These are phyloP conservation scores for Huntiella moniliformis DNA, from an alignment of 2,329 filamentous ascomycete species.

Conservation along the genomic window DNA sequence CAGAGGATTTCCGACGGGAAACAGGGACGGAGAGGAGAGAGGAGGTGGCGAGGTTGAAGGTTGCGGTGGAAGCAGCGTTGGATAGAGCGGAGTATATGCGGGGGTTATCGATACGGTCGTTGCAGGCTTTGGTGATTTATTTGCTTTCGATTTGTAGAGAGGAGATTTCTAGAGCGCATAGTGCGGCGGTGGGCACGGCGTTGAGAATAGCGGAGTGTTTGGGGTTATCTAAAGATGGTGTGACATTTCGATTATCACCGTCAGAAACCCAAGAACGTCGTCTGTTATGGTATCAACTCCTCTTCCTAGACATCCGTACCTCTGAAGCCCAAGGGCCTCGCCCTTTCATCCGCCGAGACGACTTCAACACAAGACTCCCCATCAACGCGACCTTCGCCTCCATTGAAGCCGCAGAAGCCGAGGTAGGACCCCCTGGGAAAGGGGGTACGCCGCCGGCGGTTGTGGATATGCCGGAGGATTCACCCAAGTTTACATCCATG, in stretches of 20 bases:
- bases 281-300: constrained; percentile 60
- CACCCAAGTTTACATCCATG: constrained; percentile 34
- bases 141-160: constrained; percentile 54
- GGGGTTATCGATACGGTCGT: constrained; percentile 47
- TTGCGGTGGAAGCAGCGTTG: constrained; percentile 48
- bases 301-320: constrained; percentile 56
- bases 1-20: constrained; percentile 23
- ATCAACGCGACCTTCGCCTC: constrained; percentile 33
- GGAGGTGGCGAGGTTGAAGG: constrained; percentile 43
- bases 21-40: constrained; percentile 18
- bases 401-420: neutral
- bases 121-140: constrained; percentile 64
- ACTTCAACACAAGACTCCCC: constrained; percentile 57
- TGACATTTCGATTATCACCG: constrained; percentile 43
- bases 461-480: neutral
- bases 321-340: constrained; percentile 57
- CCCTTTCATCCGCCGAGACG: constrained; percentile 51
- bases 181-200: constrained; percentile 50
- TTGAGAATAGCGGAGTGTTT: constrained; percentile 61
- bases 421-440: neutral
- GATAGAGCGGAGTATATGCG: constrained; percentile 51
- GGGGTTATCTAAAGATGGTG: constrained; percentile 54
- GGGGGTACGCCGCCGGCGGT: neutral
- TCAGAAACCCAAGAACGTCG: constrained; percentile 54
- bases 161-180: constrained; percentile 56